These are phyloP conservation scores for Zasmidium citrigriseum DNA, from an alignment of 2,329 filamentous ascomycete genomes.

Conservation along the genomic window DNA sequence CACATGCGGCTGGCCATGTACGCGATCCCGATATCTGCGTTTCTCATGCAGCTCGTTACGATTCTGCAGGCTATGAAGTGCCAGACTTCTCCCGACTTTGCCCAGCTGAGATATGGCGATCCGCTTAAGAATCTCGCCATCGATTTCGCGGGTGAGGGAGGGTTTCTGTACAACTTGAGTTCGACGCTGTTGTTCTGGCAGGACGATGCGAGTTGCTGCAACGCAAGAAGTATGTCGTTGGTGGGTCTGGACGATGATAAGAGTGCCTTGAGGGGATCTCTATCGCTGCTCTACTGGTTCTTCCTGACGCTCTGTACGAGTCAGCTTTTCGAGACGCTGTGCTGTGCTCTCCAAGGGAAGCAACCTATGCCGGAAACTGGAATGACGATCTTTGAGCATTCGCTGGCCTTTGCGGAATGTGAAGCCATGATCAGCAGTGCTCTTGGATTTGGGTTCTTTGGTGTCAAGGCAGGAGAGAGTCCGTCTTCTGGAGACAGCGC, in stretches of 20 bases:
- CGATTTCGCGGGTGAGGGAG: slow-evolving; percentile 60
- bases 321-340: slow-evolving; percentile 85
- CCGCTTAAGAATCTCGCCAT: slow-evolving; percentile 43
- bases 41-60: slow-evolving; percentile 66
- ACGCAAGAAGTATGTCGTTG: slow-evolving; percentile 71
- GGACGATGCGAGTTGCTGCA: slow-evolving; percentile 72
- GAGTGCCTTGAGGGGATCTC: slow-evolving; percentile 66
- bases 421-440: slow-evolving; percentile 84
- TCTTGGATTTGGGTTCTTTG: slow-evolving; percentile 72
- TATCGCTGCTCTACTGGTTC: slow-evolving; percentile 73
- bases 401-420: slow-evolving; percentile 91
- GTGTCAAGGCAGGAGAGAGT: slow-evolving; percentile 40
- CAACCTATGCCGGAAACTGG: slow-evolving; percentile 81
- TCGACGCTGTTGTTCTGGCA: slow-evolving; percentile 73
- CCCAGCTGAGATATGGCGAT: slow-evolving; percentile 49
- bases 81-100: slow-evolving; percentile 65
- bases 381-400: slow-evolving; percentile 96
- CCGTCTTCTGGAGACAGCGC: slow-evolving; percentile 21
- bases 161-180: slow-evolving; percentile 70
- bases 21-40: slow-evolving; percentile 68
- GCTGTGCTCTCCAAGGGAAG: slow-evolving; percentile 83
- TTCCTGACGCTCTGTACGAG: slow-evolving; percentile 70
- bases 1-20: slow-evolving; percentile 70
- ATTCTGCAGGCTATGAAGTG: slow-evolving; percentile 87
- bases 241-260: slow-evolving; percentile 48